A percentile compares a stretch with the other conserved stretches of the same genome.
These are phyloP conservation scores for Geotrichum klebahnii DNA, from an alignment of 1,139 yeast species.

Conservation along the genomic window DNA sequence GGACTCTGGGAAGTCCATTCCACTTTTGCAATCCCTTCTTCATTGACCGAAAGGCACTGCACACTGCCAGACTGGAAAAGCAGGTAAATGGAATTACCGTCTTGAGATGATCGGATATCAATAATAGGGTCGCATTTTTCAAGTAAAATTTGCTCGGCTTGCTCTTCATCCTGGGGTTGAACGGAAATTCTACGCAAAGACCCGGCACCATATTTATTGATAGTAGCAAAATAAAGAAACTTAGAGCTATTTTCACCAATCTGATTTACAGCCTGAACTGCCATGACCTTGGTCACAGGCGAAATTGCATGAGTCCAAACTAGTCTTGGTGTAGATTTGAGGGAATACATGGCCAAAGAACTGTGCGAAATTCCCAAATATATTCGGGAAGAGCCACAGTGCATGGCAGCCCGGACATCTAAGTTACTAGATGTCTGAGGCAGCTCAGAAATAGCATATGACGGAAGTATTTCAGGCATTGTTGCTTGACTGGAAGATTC, in stretches of 20 bases:
- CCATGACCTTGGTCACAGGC: slow-evolving; percentile 51
- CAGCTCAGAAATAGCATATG: slow-evolving; percentile 35
- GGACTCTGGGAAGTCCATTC: slow-evolving; percentile 26
- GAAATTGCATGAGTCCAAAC: slow-evolving; percentile 70
- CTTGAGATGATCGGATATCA: slow-evolving; percentile 22
- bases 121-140: slow-evolving; percentile 23
- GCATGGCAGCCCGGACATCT: slow-evolving; percentile 22
- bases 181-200: slow-evolving; percentile 16
- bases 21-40: slow-evolving; percentile 16
- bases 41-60: slow-evolving; percentile 22
- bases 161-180: slow-evolving; percentile 21
- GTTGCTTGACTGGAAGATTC: background rate
- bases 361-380: slow-evolving; percentile 73
- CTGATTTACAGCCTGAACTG: slow-evolving; percentile 28
- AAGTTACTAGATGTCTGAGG: slow-evolving; percentile 30
- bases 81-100: slow-evolving; percentile 23
- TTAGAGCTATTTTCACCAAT: slow-evolving; percentile 10
- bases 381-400: slow-evolving; percentile 23
- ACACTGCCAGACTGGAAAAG: slow-evolving; percentile 27
- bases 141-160: slow-evolving; percentile 18
- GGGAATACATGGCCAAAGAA: slow-evolving; percentile 63
- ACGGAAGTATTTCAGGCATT: slow-evolving; percentile 39
- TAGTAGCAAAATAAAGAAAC: slow-evolving; percentile 18
- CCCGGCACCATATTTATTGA: slow-evolving; percentile 17
- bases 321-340: slow-evolving; percentile 77